Evolutionary conservation across 768 basidiomycete species (phyloP), one percentile per base, ranked within the genome.

Genomic region (Holtermannia corniformis): DNA sequence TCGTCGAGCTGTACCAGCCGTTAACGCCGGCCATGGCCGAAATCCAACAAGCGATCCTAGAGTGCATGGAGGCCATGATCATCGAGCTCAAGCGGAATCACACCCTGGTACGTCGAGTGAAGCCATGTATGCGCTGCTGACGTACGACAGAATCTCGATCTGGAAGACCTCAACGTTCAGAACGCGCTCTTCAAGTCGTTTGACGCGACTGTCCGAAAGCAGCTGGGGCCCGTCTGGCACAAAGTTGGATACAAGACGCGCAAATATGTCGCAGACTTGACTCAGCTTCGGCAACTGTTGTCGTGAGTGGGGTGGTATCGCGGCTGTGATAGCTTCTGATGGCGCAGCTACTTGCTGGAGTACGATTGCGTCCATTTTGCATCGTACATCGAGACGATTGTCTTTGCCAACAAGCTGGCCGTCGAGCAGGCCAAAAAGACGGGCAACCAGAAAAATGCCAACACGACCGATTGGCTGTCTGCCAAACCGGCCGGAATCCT

Each of bases 221-320:
- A 92, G 63, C 80, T 97, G 5, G 89, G 95, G 70, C 79, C 90
- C 0, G 85, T 95, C 5, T 97, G 95, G 93, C 91, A 97, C 72
- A 88, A 90, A 73, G 92, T 93, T 23, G 90, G 90, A 0, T 83
- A 87, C 0, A 84, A 81, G 55, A 97, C 92, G 3, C 90, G 87
- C 61, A 87, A 91, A 55, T 80, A 97, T 11, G 89, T 96, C 7
- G 80, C 78, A 47, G 93, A 97, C 68, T 80, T 99, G 16, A 82
- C 85, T 0, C 85, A 83, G 1, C 78, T 99, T 0, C 79, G 95
- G 0, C 82, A 84, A 43, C 79, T 97, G 3, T 80, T 96, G 41
- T 78, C 78, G 87, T 90, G 62, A 56, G 85, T 59, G 25, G n/a
- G 3, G 14, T 2, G 22, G 25, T 10, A 22, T n/a, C 20, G 44